Evolutionary conservation across 441 rosid genomes (phyloP).

Genomic region (Adansonia rubrostipa): DNA sequence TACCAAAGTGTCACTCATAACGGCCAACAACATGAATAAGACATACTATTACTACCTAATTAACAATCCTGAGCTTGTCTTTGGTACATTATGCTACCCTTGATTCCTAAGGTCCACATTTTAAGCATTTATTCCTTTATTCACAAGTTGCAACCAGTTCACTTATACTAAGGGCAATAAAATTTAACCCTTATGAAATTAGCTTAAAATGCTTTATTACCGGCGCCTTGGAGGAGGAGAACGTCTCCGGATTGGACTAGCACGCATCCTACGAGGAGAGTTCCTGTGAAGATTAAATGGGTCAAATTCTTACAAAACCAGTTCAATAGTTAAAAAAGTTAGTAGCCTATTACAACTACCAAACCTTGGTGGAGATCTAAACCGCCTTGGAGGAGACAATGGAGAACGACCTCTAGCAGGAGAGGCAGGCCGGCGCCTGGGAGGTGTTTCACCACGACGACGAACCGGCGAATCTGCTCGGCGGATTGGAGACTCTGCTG

Average conservation of each 20-base stretch:
- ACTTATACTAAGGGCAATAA: background rate
- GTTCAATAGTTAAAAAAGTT: background rate
- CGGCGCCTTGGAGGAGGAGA: conserved; percentile 91
- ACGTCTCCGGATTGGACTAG: conserved; percentile 88
- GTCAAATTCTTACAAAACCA: conserved; percentile 24
- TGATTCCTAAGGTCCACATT: background rate
- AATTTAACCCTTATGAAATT: background rate
- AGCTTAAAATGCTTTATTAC: conserved; percentile 41
- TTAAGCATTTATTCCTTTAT: conserved; percentile 4
- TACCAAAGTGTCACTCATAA: background rate
- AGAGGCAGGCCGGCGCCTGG: conserved; percentile 83
- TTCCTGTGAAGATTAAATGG: conserved; percentile 44
- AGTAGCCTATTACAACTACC: conserved; percentile 25
- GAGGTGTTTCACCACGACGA: conserved; percentile 84
- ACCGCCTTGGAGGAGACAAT: conserved; percentile 70
- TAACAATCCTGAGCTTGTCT: background rate
- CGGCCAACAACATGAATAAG: background rate
- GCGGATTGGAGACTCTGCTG: conserved; percentile 57
- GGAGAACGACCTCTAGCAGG: conserved; percentile 86
- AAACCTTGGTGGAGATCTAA: conserved; percentile 83
- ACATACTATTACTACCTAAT: background rate
- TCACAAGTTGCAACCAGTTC: background rate
- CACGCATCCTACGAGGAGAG: conserved; percentile 87
- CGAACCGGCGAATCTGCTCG: conserved; percentile 69
- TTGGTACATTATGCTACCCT: background rate